Evolutionary conservation across 2,329 filamentous ascomycete genomes (phyloP).

Genomic region (Colletotrichum destructivum): DNA sequence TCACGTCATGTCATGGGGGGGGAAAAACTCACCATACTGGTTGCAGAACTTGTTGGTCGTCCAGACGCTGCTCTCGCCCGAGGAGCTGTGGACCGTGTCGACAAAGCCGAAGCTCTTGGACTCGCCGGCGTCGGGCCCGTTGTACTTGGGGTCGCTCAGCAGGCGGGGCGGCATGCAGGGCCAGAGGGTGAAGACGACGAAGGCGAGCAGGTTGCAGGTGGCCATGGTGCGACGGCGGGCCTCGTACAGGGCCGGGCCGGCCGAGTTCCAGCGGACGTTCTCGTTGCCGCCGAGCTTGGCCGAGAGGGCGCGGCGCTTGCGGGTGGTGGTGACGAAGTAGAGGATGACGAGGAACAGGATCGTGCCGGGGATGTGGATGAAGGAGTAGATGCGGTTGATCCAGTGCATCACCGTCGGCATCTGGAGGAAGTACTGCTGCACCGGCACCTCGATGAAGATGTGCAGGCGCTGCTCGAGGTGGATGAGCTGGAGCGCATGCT

Average conservation of each 20-base stretch:
- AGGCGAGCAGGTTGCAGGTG: slow-evolving; percentile 67
- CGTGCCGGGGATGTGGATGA: slow-evolving; percentile 84
- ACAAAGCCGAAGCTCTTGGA: slow-evolving; percentile 70
- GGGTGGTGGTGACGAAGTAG: slow-evolving; percentile 79
- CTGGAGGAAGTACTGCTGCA: slow-evolving; percentile 69
- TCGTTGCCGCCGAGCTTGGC: slow-evolving; percentile 48
- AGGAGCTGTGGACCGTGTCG: slow-evolving; percentile 63
- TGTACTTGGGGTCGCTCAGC: slow-evolving; percentile 68
- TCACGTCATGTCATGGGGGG: too few species aligned
- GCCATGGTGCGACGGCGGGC: slow-evolving; percentile 70
- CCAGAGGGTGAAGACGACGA: slow-evolving; percentile 66
- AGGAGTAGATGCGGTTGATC: slow-evolving; percentile 82
- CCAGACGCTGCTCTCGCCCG: slow-evolving; percentile 65
- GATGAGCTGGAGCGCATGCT: slow-evolving; percentile 78
- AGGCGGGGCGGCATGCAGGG: slow-evolving; percentile 70
- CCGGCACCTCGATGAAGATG: slow-evolving; percentile 75
- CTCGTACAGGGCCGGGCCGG: slow-evolving; percentile 67
- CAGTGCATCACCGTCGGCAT: slow-evolving; percentile 73
- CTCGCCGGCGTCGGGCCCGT: slow-evolving; percentile 69
- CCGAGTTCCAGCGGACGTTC: slow-evolving; percentile 47
- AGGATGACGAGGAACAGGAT: slow-evolving; percentile 77
- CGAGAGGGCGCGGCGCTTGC: slow-evolving; percentile 59
- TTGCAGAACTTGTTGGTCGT: slow-evolving; percentile 81
- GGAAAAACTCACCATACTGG: slow-evolving; percentile 73
- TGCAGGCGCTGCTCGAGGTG: slow-evolving; percentile 74